These are phyloP conservation scores for Evernia prunastri DNA, from an alignment of 495 filamentous ascomycete genomes.

Conservation along the genomic window DNA sequence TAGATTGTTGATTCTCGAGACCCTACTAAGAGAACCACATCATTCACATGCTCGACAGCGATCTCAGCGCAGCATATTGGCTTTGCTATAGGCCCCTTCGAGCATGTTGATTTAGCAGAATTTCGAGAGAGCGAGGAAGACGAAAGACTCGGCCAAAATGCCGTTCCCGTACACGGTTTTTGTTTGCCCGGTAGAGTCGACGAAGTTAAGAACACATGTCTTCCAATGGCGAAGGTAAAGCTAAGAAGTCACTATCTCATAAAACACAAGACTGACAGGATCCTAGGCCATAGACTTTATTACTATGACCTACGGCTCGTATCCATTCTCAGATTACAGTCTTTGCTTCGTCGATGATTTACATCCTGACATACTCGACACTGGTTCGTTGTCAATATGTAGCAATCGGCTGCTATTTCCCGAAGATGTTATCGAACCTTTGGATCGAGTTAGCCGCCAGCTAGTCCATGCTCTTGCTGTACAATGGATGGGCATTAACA, in stretches of 20 bases:
- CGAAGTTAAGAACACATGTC: constrained; percentile 78
- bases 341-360: constrained; percentile 91
- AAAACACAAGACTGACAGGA: constrained; percentile 3
- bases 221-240: constrained; percentile 54
- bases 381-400: constrained; percentile 80
- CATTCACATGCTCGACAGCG: constrained; percentile 63
- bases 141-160: constrained; percentile 76
- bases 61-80: constrained; percentile 82
- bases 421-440: constrained; percentile 70
- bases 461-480: constrained; percentile 79
- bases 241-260: neutral
- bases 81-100: constrained; percentile 90
- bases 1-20: constrained; percentile 63
- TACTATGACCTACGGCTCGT: constrained; percentile 73
- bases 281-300: constrained; percentile 72
- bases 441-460: constrained; percentile 67
- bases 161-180: constrained; percentile 78
- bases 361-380: constrained; percentile 59
- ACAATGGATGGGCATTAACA: constrained; percentile 88
- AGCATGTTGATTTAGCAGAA: constrained; percentile 81
- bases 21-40: constrained; percentile 70
- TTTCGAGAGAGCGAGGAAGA: constrained; percentile 87
- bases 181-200: constrained; percentile 76
- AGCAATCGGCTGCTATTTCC: constrained; percentile 81
- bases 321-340: constrained; percentile 82